These are phyloP conservation scores for Theileria orientalis DNA, from an alignment of 169 alveolate genomes.

Conservation along the genomic window DNA sequence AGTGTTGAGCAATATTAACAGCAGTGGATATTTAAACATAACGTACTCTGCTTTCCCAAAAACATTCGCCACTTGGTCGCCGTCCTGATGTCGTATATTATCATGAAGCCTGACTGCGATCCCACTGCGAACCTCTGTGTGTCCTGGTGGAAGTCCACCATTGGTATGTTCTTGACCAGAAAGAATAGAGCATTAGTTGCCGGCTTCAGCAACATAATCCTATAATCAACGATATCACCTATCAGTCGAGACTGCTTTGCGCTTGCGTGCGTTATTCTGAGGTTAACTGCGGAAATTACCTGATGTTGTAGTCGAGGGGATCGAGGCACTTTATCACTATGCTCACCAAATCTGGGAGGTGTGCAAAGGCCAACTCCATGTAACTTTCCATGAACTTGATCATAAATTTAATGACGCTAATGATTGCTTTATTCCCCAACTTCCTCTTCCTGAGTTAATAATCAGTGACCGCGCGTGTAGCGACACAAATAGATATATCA, in stretches of 20 bases:
- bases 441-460: constrained; percentile 22
- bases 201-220: constrained; percentile 53
- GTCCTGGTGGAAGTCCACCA: constrained; percentile 75
- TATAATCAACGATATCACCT: not conserved
- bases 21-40: not conserved
- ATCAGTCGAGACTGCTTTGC: too few relatives aligned
- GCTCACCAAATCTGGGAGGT: constrained; percentile 56
- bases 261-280: too few relatives aligned
- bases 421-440: constrained; percentile 39
- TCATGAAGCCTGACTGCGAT: constrained; percentile 59
- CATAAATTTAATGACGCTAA: constrained; percentile 29
- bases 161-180: constrained; percentile 72
- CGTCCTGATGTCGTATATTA: constrained; percentile 74
- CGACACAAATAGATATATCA: not conserved
- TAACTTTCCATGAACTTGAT: constrained; percentile 29
- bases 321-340: constrained; percentile 53
- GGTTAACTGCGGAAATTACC: constrained; percentile 15
- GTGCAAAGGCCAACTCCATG: constrained; percentile 24
- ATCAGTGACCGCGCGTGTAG: not conserved
- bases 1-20: not conserved
- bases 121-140: constrained; percentile 79
- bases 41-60: constrained; percentile 48
- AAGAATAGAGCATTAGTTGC: constrained; percentile 71
- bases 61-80: constrained; percentile 74
- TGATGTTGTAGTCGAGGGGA: constrained; percentile 47